These are phyloP conservation scores for Candida sp. DNA, from an alignment of 1,139 yeast genomes.

Conservation along the genomic window DNA sequence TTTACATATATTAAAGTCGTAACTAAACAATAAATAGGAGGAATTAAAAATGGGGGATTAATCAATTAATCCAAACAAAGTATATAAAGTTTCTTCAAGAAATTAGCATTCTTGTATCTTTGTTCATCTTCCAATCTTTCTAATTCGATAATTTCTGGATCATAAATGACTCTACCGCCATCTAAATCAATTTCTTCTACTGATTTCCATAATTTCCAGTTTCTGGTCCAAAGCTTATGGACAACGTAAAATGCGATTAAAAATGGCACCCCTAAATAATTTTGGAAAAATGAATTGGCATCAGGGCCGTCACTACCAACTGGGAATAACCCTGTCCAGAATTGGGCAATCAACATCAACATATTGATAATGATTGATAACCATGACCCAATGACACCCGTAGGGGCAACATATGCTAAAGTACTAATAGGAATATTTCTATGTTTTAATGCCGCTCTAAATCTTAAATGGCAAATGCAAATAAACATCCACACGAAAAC, in stretches of 20 bases:
- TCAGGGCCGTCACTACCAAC: constrained; percentile 29
- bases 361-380: constrained; percentile 15
- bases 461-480: constrained; percentile 28
- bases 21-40: background rate
- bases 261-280: constrained; percentile 29
- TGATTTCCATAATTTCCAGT: constrained; percentile 24
- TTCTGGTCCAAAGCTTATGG: constrained; percentile 25
- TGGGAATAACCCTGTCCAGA: constrained; percentile 41
- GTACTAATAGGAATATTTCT: constrained; percentile 29
- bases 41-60: background rate
- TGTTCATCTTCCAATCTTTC: constrained; percentile 33
- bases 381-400: constrained; percentile 21
- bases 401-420: constrained; percentile 23
- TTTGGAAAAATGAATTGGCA: constrained; percentile 26
- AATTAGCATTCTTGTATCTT: constrained; percentile 17
- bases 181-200: constrained; percentile 38
- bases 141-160: constrained; percentile 34
- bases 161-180: constrained; percentile 40
- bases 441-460: constrained; percentile 23
- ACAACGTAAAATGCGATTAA: constrained; percentile 24
- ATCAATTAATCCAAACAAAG: constrained; percentile 18
- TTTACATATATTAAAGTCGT: background rate
- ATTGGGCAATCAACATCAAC: constrained; percentile 25
- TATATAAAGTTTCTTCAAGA: constrained; percentile 18
- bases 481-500: constrained; percentile 26